A percentile compares a stretch with the other conserved stretches of the same genome.
phyloP scores from a whole-genome alignment of 257 asterid species.

The Salvia splendens region DNA sequence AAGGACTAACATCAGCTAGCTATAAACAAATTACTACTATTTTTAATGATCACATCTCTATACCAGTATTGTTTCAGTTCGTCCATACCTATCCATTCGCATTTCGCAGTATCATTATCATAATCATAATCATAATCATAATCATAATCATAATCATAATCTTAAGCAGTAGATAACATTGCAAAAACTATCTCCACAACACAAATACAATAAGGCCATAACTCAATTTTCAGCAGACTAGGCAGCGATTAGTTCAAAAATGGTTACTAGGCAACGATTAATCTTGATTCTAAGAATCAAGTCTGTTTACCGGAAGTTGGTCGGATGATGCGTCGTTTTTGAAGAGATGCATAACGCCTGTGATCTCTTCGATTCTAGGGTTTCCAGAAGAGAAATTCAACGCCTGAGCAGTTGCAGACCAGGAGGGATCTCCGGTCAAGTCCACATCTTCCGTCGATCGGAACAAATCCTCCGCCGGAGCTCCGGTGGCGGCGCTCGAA shows the following conservation, averaged over 20 bases:
- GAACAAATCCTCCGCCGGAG: slow-evolving; percentile 40
- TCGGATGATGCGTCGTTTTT: slow-evolving; percentile 49
- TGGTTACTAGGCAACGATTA: not conserved
- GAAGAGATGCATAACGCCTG: slow-evolving; percentile 87
- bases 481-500: slow-evolving; percentile 49
- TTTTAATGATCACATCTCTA: not conserved
- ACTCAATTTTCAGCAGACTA: slow-evolving; percentile 21
- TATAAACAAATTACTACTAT: not conserved
- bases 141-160: not conserved
- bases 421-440: slow-evolving; percentile 33
- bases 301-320: slow-evolving; percentile 60
- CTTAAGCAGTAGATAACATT: not conserved
- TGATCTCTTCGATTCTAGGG: slow-evolving; percentile 94
- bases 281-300: slow-evolving; percentile 7
- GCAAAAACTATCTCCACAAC: not conserved
- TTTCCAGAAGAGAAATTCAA: slow-evolving; percentile 89
- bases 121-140: not conserved
- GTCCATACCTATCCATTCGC: not conserved
- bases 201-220: slow-evolving; percentile 9
- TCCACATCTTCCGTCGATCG: slow-evolving; percentile 26
- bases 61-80: slow-evolving; percentile 4
- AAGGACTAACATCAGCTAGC: slow-evolving; percentile 22
- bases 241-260: not conserved
- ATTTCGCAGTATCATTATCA: slow-evolving; percentile 1
- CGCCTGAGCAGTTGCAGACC: slow-evolving; percentile 44